Evolutionary conservation across 2,329 filamentous ascomycete species (phyloP).

Genomic region (Sarocladiaceae sp.): DNA sequence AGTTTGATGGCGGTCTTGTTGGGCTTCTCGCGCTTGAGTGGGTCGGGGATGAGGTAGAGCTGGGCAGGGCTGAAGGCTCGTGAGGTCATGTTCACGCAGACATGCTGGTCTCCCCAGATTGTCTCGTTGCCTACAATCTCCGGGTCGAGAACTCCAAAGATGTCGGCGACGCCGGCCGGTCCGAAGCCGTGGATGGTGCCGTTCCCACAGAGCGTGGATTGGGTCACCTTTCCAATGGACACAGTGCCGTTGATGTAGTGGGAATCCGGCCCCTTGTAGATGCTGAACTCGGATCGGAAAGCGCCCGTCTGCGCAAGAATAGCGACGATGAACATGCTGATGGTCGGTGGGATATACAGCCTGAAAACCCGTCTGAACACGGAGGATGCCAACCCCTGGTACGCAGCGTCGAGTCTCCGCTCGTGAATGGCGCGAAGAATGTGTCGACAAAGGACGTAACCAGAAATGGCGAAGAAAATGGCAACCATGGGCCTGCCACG

Average conservation of each 20-base stretch:
- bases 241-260: constrained; percentile 35
- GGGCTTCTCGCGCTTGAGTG: constrained; percentile 2
- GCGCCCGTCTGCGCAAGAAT: constrained; percentile 32
- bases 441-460: constrained; percentile 36
- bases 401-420: constrained; percentile 28
- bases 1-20: constrained; percentile 9
- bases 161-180: constrained; percentile 22
- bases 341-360: constrained; percentile 34
- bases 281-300: constrained; percentile 28
- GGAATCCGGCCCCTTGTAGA: constrained; percentile 33
- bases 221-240: constrained; percentile 17
- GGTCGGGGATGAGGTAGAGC: constrained; percentile 22
- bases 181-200: constrained; percentile 22
- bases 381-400: constrained; percentile 31
- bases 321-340: constrained; percentile 36
- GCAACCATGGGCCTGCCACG: constrained; percentile 37
- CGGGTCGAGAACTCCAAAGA: constrained; percentile 23
- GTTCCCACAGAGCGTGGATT: constrained; percentile 21
- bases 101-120: constrained; percentile 20
- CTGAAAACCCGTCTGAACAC: constrained; percentile 34
- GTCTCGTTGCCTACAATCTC: constrained; percentile 26
- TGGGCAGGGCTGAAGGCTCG: constrained; percentile 22
- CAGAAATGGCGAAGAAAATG: constrained; percentile 39
- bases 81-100: constrained; percentile 30
- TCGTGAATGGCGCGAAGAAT: constrained; percentile 32